A percentile compares a stretch with the other conserved stretches of the same genome.
phyloP scores from a whole-genome alignment of 164 flowering plant species.

The Cinnamomum micranthum region DNA sequence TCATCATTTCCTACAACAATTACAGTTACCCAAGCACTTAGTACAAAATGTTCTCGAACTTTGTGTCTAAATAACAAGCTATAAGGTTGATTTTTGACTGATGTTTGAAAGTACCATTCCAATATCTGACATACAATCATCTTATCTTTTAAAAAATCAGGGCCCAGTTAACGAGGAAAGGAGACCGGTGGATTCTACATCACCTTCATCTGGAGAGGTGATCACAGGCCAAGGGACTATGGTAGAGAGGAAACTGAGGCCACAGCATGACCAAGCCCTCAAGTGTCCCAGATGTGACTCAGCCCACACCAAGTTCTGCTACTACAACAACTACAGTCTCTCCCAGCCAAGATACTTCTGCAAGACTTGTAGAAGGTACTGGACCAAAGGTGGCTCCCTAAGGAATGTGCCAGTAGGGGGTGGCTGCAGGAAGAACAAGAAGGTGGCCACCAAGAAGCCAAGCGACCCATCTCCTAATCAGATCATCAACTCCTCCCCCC shows the following conservation, averaged over 20 bases:
- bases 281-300: constrained; percentile 82
- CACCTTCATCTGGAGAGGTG: constrained; percentile 47
- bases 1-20: neutral
- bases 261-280: constrained; percentile 65
- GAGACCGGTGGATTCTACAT: constrained; percentile 42
- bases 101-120: constrained; percentile 4
- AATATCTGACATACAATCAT: neutral
- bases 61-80: neutral
- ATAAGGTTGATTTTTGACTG: neutral
- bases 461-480: constrained; percentile 19
- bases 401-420: constrained; percentile 87
- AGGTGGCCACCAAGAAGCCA: constrained; percentile 35
- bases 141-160: neutral
- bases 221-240: constrained; percentile 46
- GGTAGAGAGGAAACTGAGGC: constrained; percentile 57
- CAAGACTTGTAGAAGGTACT: constrained; percentile 78
- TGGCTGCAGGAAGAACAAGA: constrained; percentile 71
- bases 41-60: no score
- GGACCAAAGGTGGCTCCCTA: constrained; percentile 83
- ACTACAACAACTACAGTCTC: constrained; percentile 87
- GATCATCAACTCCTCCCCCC: constrained; percentile 12
- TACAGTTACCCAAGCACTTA: neutral
- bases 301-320: constrained; percentile 76
- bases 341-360: constrained; percentile 85
- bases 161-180: constrained; percentile 43